Conservation (phyloP, 2,329 filamentous ascomycete species). For the Metarhizium album region DNA sequence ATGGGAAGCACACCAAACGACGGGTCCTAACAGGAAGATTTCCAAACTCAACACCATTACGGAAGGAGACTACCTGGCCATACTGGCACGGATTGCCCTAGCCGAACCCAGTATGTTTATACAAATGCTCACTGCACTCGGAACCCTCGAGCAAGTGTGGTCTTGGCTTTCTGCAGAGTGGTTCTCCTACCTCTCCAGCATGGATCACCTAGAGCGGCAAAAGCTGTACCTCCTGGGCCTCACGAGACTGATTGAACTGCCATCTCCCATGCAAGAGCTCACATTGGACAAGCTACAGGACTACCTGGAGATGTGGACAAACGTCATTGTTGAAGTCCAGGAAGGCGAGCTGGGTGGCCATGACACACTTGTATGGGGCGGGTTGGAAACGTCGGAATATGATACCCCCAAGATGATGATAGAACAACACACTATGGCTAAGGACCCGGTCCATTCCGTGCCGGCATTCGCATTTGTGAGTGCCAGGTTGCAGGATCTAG, state of each 20-base stretch:
- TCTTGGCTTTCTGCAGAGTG: slow-evolving; percentile 49
- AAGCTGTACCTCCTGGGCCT: slow-evolving; percentile 66
- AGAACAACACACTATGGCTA: slow-evolving; percentile 41
- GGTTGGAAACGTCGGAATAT: slow-evolving; percentile 35
- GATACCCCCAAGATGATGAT: slow-evolving; percentile 44
- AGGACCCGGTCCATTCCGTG: slow-evolving; percentile 58
- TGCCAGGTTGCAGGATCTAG: slow-evolving; percentile 46
- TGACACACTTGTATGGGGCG: slow-evolving; percentile 41
- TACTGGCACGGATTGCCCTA: slow-evolving; percentile 69
- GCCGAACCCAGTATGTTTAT: slow-evolving; percentile 61
- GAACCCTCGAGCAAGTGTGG: slow-evolving; percentile 41
- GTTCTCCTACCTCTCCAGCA: slow-evolving; percentile 59
- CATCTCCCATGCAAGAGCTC: slow-evolving; percentile 45
- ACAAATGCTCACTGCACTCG: slow-evolving; percentile 39
- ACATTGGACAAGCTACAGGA: slow-evolving; percentile 56
- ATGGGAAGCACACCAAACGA: slow-evolving; percentile 67
- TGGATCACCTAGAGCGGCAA: slow-evolving; percentile 52
- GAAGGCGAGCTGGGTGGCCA: slow-evolving; percentile 43
- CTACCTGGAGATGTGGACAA: slow-evolving; percentile 66
- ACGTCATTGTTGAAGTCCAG: slow-evolving; percentile 54
- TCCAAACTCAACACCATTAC: slow-evolving; percentile 62
- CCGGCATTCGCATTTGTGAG: slow-evolving; percentile 54
- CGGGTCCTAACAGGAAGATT: slow-evolving; percentile 64
- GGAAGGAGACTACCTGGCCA: slow-evolving; percentile 75
- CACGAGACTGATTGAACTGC: slow-evolving; percentile 58